phyloP scores from a whole-genome alignment of 2,329 filamentous ascomycete genomes.

The Catunica adiposa region DNA sequence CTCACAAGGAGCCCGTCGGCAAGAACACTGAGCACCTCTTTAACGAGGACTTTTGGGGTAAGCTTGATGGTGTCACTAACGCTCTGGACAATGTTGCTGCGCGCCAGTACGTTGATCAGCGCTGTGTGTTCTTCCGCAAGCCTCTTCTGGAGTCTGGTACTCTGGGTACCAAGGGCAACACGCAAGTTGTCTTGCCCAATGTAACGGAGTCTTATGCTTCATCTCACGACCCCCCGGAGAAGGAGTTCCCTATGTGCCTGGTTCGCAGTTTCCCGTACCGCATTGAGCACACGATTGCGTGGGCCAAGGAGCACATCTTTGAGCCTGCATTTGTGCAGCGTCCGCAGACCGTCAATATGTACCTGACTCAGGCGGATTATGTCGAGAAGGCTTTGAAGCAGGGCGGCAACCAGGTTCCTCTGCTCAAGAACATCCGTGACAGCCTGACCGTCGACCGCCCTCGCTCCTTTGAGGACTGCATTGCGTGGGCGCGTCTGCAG shows the following conservation, averaged over 20 bases:
- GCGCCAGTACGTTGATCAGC: constrained; percentile 84
- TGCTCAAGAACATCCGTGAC: constrained; percentile 75
- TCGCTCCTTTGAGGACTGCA: constrained; percentile 84
- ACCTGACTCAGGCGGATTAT: constrained; percentile 82
- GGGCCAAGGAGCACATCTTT: constrained; percentile 83
- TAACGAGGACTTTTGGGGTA: constrained; percentile 81
- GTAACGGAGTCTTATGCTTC: constrained; percentile 90
- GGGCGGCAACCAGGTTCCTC: constrained; percentile 86
- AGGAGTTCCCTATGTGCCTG: constrained; percentile 98
- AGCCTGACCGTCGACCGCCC: constrained; percentile 87
- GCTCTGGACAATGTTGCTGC: constrained; percentile 96
- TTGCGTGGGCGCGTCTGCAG: constrained; percentile 81
- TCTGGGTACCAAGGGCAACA: constrained; percentile 97
- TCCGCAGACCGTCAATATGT: constrained; percentile 84
- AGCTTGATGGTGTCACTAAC: constrained; percentile 83
- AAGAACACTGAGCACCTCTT: constrained; percentile 87
- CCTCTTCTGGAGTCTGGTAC: constrained; percentile 91
- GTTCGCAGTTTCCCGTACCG: constrained; percentile 93
- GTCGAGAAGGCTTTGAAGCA: constrained; percentile 76
- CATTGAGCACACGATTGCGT: constrained; percentile 97
- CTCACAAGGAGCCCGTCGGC: constrained; percentile 77
- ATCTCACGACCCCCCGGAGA: constrained; percentile 92
- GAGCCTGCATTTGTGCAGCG: constrained; percentile 87
- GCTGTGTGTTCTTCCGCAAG: constrained; percentile 97
- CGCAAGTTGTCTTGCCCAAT: constrained; percentile 79